phyloP scores from a whole-genome alignment of 2,329 filamentous ascomycete species.

The Colletotrichum cereale region DNA sequence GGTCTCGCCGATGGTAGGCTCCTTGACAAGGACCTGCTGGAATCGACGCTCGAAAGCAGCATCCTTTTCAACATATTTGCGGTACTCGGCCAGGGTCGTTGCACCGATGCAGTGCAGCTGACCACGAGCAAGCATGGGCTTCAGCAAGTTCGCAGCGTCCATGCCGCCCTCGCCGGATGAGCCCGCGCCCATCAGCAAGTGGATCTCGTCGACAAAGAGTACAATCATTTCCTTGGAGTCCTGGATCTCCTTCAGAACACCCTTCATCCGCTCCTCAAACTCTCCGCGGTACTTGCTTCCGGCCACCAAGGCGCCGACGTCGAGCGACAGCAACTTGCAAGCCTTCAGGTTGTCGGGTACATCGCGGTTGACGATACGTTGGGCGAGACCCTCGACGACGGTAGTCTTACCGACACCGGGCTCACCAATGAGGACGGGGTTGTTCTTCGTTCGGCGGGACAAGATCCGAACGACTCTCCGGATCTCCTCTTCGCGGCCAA shows the following conservation, averaged over 20 bases:
- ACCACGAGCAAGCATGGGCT: conserved; percentile 97
- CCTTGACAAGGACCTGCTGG: conserved; percentile 97
- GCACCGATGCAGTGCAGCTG: conserved; percentile 98
- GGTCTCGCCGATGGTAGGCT: conserved; percentile 88
- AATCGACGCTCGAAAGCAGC: conserved; percentile 98
- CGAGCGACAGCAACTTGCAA: conserved; percentile 93
- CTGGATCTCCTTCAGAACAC: conserved; percentile 95
- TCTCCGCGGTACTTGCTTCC: conserved; percentile 99
- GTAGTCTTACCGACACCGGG: conserved; percentile 99
- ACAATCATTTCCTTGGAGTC: conserved; percentile 97
- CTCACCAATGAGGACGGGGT: conserved; percentile 96
- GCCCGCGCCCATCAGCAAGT: conserved; percentile 97
- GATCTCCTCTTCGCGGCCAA: conserved; percentile 96
- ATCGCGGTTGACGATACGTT: conserved; percentile 95
- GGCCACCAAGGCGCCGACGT: conserved; percentile 94
- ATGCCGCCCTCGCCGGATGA: conserved; percentile 96
- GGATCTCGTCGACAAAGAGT: conserved; percentile 98
- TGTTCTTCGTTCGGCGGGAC: conserved; percentile 96
- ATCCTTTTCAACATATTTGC: conserved; percentile 99
- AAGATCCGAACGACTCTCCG: conserved; percentile 91
- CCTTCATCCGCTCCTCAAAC: conserved; percentile 99
- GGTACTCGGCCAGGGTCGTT: conserved; percentile 93
- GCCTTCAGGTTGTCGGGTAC: conserved; percentile 95
- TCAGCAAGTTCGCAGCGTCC: conserved; percentile 97
- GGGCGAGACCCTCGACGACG: conserved; percentile 94